Percentiles rank a stretch among this genome's conserved stretches.
These are phyloP conservation scores for Boechera divaricarpa DNA, from an alignment of 345 rosid species.

Conservation along the genomic window DNA sequence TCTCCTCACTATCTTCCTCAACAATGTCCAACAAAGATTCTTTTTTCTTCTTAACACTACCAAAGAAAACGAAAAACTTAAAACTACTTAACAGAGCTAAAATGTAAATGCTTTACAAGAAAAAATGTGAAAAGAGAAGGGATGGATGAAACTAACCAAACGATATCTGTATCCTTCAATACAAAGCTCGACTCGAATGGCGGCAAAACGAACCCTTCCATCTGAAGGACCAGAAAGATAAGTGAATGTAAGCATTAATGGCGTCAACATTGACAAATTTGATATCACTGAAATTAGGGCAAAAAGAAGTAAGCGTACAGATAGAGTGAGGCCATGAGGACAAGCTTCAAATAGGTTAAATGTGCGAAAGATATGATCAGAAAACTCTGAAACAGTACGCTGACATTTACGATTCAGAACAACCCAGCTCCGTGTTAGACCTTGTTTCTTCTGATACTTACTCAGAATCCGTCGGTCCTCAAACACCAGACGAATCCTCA, in stretches of 20 bases:
- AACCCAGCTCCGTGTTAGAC: constrained; percentile 77
- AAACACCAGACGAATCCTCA: constrained; percentile 73
- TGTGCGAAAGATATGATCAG: constrained; percentile 56
- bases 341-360: constrained; percentile 69
- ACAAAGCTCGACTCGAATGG: constrained; percentile 77
- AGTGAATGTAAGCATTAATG: constrained; percentile 33
- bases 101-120: constrained; percentile 4
- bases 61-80: constrained; percentile 7
- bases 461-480: constrained; percentile 56
- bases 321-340: constrained; percentile 77
- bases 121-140: background rate
- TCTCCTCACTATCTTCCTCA: constrained; percentile 42
- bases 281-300: constrained; percentile 30
- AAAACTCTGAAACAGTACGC: constrained; percentile 69
- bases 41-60: constrained; percentile 72
- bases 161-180: constrained; percentile 77
- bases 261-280: constrained; percentile 11
- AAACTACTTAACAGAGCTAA: background rate
- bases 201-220: constrained; percentile 92
- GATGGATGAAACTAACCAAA: constrained; percentile 58
- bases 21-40: constrained; percentile 42
- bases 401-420: constrained; percentile 69
- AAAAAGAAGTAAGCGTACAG: constrained; percentile 49
- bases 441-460: constrained; percentile 63
- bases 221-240: constrained; percentile 41